A percentile compares a stretch with the other conserved stretches of the same genome.
phyloP scores from a whole-genome alignment of 2,329 filamentous ascomycete genomes.

The Diaporthe sp. region DNA sequence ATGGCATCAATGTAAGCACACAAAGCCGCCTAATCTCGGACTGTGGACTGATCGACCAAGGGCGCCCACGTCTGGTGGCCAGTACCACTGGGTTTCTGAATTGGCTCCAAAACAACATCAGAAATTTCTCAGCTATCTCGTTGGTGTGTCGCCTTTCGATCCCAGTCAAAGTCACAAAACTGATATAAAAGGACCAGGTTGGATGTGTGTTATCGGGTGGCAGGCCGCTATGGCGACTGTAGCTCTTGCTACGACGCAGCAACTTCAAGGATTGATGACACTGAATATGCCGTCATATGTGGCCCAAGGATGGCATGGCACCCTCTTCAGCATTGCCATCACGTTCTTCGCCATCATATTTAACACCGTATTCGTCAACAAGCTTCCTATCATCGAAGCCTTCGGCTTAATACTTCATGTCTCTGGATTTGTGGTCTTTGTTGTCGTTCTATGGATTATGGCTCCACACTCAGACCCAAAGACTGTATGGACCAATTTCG shows the following conservation, averaged over 20 bases:
- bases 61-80: neutral
- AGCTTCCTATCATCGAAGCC: neutral
- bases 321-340: neutral
- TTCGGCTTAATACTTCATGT: neutral
- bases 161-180: neutral
- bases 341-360: neutral
- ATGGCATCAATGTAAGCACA: slow-evolving; percentile 2
- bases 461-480: slow-evolving; percentile 1
- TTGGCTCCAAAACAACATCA: slow-evolving; percentile 6
- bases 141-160: neutral
- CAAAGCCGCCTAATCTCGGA: neutral
- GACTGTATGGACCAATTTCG: neutral
- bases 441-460: neutral
- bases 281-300: neutral
- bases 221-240: slow-evolving; percentile 3
- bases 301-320: slow-evolving; percentile 12
- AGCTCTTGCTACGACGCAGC: slow-evolving; percentile 14
- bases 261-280: neutral
- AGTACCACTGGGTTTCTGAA: slow-evolving; percentile 17
- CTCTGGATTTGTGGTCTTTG: neutral
- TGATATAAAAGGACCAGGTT: neutral
- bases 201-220: slow-evolving; percentile 18
- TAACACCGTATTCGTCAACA: neutral
- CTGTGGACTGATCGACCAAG: neutral
- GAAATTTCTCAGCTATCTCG: slow-evolving; percentile 6